Base-by-base conservation (phyloP, 2,329 filamentous ascomycete species). In the Arthrobotrys iridis region DNA sequence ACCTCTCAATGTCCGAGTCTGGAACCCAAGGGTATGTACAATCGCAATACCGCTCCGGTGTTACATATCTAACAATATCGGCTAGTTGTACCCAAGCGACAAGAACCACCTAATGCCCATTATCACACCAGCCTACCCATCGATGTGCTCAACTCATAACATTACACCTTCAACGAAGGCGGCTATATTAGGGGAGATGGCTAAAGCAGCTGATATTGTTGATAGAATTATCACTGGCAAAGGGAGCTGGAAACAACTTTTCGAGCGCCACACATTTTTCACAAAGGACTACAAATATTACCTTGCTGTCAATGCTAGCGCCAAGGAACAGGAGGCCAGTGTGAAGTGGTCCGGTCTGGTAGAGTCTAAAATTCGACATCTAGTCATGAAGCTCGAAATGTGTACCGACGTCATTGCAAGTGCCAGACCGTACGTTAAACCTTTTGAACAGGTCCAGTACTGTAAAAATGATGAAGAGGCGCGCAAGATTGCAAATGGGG, bases 61-160 rank as follows among this genome's bases (percentile, higher is more conserved):
- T 28, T 24, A 18, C 22, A 10, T 4, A 62, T n/a, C 20, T 52
- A 68, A 75, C 35, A 43, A 43, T 7, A 11, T 15, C 33, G 15
- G 41, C n/a, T 79, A 92, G 86, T 85, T 93, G 28, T 96, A 96
- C 82, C 88, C 89, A 75, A 87, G 88, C 64, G 95, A 98, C 82
- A 88, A 88, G 45, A 91, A 89, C 78, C 94, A 98, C 82, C 85
- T 97, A 60, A 99, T 99, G 95, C 95, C 95, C 26, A 92, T 99
- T 82, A 98, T 99, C 80, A 99, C 95, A 0, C 95, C 95, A 0
- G 93, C 95, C 0, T 98, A 97, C 81, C 95, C 95, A 1, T 96
- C 93, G 57, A 98, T 97, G 93, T 98, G 95, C 82, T 91, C 95
- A 1, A 98, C 95, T 0, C 95, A 96, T 84, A 98, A 97, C 80